Conservation (phyloP, 139 green algal species). For the Diplosphaera chodatii region DNA sequence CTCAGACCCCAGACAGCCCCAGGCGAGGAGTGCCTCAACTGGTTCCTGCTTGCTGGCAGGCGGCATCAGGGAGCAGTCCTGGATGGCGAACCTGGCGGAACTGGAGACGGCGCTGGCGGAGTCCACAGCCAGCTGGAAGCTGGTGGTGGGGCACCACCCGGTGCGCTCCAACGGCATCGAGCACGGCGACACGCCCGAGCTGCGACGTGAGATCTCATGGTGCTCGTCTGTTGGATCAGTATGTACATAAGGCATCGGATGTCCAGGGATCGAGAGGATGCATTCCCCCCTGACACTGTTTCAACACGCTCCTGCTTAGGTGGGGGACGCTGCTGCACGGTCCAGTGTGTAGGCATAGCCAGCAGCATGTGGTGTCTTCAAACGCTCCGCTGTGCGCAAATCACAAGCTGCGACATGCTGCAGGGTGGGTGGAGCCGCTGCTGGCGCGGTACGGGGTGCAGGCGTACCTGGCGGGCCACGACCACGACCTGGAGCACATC, state of each 20-base stretch:
- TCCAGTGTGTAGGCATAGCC: too few relatives aligned
- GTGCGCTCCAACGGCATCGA: background rate
- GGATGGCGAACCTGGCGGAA: conserved; percentile 15
- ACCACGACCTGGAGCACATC: conserved; percentile 7
- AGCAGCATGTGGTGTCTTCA: too few relatives aligned
- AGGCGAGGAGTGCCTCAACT: too few relatives aligned
- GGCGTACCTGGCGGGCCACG: conserved; percentile 1
- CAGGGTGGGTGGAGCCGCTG: conserved; percentile 24
- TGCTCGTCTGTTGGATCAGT: too few relatives aligned
- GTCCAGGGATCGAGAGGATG: too few relatives aligned
- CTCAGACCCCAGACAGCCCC: too few relatives aligned
- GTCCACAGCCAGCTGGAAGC: conserved; percentile 38
- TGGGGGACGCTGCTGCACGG: too few relatives aligned
- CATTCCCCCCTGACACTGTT: too few relatives aligned
- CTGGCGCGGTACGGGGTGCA: conserved; percentile 36
- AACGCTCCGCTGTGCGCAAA: too few relatives aligned
- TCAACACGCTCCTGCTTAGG: too few relatives aligned
- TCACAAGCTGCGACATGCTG: too few relatives aligned
- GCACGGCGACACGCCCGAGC: background rate
- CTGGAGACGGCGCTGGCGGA: conserved; percentile 19
- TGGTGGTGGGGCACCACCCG: conserved; percentile 60
- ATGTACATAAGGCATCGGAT: too few relatives aligned
- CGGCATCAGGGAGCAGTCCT: conserved; percentile 36
- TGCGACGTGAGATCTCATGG: background rate
- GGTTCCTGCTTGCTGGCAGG: conserved; percentile 13